Conservation (phyloP, 1,284 basidiomycete species). For the Melampsora americana region DNA sequence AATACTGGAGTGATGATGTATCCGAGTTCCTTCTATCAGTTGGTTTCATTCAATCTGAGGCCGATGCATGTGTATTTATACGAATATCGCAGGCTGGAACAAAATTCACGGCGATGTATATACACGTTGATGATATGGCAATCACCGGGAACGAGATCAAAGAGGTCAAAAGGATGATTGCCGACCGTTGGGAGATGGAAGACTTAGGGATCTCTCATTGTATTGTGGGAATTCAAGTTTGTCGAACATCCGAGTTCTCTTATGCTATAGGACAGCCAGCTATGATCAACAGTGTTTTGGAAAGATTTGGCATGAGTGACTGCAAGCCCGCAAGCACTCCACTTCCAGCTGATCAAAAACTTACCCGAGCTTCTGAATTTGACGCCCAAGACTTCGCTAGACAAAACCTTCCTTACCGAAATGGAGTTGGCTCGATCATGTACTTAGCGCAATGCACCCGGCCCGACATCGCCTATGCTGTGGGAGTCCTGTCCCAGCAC, state of each 20-base stretch:
- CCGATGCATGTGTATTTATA: neutral
- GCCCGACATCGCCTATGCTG: too few species aligned
- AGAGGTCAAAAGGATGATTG: neutral
- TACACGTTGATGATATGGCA: too few species aligned
- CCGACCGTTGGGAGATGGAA: neutral
- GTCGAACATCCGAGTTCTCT: neutral
- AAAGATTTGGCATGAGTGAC: neutral
- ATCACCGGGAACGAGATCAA: neutral
- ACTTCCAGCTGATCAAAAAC: neutral
- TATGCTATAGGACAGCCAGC: neutral
- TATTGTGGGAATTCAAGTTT: neutral
- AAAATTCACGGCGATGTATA: neutral
- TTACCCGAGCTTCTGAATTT: neutral
- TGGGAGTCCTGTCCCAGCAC: constrained; percentile 2
- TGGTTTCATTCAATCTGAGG: too few species aligned
- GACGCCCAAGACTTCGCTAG: neutral
- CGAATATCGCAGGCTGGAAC: neutral
- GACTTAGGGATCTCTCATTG: neutral
- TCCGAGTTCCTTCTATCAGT: neutral
- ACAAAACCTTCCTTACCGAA: neutral
- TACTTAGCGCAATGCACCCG: constrained; percentile 7
- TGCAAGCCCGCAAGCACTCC: neutral
- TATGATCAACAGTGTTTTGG: neutral
- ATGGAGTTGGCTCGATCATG: neutral
- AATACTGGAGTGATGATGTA: neutral